Conservation (phyloP, 441 rosid species). For the Euphorbia schlechtendalii region DNA sequence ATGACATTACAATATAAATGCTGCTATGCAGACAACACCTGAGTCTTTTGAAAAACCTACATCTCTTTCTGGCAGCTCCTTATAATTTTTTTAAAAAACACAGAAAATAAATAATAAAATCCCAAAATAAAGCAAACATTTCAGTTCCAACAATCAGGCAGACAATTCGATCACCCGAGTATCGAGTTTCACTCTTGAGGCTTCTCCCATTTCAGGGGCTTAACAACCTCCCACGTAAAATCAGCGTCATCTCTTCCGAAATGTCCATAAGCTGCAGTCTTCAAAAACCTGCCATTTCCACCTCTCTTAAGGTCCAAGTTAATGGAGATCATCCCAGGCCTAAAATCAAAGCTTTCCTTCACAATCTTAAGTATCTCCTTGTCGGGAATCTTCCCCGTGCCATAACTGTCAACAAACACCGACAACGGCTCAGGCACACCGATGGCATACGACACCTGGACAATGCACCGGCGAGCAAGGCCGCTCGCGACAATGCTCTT, state of each 20-base stretch:
- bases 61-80: slow-evolving; percentile 5
- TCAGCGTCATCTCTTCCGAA: slow-evolving; percentile 22
- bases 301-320: slow-evolving; percentile 28
- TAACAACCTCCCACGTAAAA: slow-evolving; percentile 23
- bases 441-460: slow-evolving; percentile 53
- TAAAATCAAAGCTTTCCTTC: slow-evolving; percentile 24
- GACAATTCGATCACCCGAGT: too few relatives aligned
- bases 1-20: neutral
- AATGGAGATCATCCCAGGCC: slow-evolving; percentile 26
- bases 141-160: too few relatives aligned
- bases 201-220: slow-evolving; percentile 24
- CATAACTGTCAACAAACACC: slow-evolving; percentile 42
- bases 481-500: slow-evolving; percentile 56
- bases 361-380: slow-evolving; percentile 52
- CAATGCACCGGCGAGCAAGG: slow-evolving; percentile 50
- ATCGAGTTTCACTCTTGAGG: slow-evolving; percentile 6
- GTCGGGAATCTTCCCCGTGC: slow-evolving; percentile 52
- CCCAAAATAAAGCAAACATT: neutral
- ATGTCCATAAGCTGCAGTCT: slow-evolving; percentile 25
- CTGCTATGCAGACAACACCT: neutral
- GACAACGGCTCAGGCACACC: slow-evolving; percentile 61
- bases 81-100: slow-evolving; percentile 2
- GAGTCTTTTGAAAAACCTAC: neutral
- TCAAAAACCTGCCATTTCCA: slow-evolving; percentile 24
- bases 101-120: neutral